Base-by-base conservation (phyloP, 768 basidiomycete species). In the Leccinellum albellum region DNA sequence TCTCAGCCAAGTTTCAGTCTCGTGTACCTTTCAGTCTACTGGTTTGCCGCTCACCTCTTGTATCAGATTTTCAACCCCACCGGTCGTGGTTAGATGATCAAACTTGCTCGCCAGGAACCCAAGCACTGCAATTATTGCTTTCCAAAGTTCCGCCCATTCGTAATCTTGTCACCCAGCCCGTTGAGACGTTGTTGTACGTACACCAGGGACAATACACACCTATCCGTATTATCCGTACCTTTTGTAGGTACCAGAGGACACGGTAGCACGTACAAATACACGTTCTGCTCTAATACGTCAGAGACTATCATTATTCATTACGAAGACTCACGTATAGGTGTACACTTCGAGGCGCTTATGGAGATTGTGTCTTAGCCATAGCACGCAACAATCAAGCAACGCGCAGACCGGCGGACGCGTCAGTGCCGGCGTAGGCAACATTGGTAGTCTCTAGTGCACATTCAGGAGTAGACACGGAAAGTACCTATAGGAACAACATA, bases 281-380 rank as follows among this genome's bases (percentile, higher is more conserved):
- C 33, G 75, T 80, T 24, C 85, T 87, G 21, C 29, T 29, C n/a
- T 57, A 6, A 49, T 28, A 50, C 31, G 47, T 59, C 32, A 57
- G 57, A 35, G 35, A 20, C 50, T 23, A 37, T 26, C 24, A 42
- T 33, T 1, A 14, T 17, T 24, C 50, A 20, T 13, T 7, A 21
- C 51, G 47, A 31, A 13, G 20, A 69, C 83, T 46, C 62, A 86
- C 87, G 75, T 70, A 61, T 86, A 87, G 6, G 80, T 79, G 28
- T 76, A 72, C 0, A 81, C 78, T 56, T 87, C 83, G 5, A 88
- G 70, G 28, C 75, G 78, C 61, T 80, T 86, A 55, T 87, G 84
- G 29, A 89, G 70, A 64, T 87, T 88, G 61, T 89, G 87, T 17
- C 85, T 81, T 26, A 88, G 68, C 85, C 86, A 89, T 14, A 89